These are phyloP conservation scores for Dothideomycetes sp. DNA, from an alignment of 2,329 filamentous ascomycete genomes.

Conservation along the genomic window DNA sequence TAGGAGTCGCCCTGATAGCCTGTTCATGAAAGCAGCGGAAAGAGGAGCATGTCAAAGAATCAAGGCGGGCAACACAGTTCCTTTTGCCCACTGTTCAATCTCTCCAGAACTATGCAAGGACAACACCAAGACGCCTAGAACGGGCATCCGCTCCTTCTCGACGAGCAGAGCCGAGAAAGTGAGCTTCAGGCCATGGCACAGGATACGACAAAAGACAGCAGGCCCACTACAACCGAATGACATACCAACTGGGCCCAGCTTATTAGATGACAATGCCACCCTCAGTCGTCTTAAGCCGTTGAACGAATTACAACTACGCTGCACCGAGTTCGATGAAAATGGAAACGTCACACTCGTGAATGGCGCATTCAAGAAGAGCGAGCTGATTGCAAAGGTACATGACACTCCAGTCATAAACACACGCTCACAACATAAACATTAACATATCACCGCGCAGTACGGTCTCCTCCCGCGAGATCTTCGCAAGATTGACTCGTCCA, in stretches of 20 bases:
- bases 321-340: conserved; percentile 88
- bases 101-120: not conserved
- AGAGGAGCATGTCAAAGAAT: not conserved
- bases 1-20: not conserved
- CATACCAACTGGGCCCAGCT: conserved; percentile 39
- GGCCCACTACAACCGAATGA: conserved; percentile 5
- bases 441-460: conserved; percentile 45
- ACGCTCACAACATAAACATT: not conserved
- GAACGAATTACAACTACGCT: conserved; percentile 75
- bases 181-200: conserved; percentile 5
- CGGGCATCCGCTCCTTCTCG: conserved; percentile 1
- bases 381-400: conserved; percentile 81
- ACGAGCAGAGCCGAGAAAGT: conserved; percentile 1
- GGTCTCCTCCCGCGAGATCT: conserved; percentile 87
- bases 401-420: no score
- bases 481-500: conserved; percentile 93
- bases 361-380: conserved; percentile 94
- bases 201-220: conserved; percentile 1
- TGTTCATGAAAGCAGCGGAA: not conserved
- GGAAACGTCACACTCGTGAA: conserved; percentile 88
- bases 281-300: conserved; percentile 62
- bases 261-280: conserved; percentile 50
- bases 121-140: not conserved
- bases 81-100: no score
- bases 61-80: no score